A percentile compares a stretch with the other conserved stretches of the same genome.
phyloP scores from a whole-genome alignment of 2,329 filamentous ascomycete genomes.

The Cladosporium sphaerospermum region DNA sequence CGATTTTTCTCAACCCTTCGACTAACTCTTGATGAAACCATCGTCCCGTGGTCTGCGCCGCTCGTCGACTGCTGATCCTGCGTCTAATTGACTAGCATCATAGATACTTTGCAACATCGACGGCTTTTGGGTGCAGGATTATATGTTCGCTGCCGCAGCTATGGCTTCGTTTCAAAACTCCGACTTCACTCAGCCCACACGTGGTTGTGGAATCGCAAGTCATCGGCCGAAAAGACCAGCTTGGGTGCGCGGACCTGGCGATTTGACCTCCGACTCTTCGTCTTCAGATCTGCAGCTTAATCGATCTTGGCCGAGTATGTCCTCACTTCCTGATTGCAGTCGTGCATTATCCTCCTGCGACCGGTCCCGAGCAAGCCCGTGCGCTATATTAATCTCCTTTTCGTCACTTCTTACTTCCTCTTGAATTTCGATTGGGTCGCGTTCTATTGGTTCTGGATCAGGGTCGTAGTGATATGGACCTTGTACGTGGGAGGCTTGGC shows the following conservation, averaged over 20 bases:
- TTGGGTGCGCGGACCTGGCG: not conserved
- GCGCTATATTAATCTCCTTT: too few relatives aligned
- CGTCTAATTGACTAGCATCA: not conserved
- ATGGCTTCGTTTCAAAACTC: not conserved
- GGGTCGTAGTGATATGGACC: too few relatives aligned
- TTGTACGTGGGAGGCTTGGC: too few relatives aligned
- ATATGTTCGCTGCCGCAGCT: constrained; percentile 2
- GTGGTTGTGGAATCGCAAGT: not conserved
- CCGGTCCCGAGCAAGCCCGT: too few relatives aligned
- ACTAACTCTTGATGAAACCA: not conserved
- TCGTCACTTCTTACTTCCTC: too few relatives aligned
- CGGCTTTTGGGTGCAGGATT: not conserved
- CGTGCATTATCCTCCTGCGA: too few relatives aligned
- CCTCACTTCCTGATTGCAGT: too few relatives aligned
- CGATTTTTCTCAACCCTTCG: not conserved
- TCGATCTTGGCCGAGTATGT: too few relatives aligned
- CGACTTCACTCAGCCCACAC: not conserved
- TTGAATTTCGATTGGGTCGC: too few relatives aligned
- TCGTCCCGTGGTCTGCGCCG: not conserved
- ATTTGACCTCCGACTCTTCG: not conserved
- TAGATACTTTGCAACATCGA: not conserved
- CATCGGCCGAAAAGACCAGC: not conserved
- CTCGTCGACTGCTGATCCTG: not conserved
- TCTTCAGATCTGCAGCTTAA: too few relatives aligned
- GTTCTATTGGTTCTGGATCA: too few relatives aligned